These are phyloP conservation scores for Colletotrichum sp. DNA, from an alignment of 2,329 filamentous ascomycete genomes.

Conservation along the genomic window DNA sequence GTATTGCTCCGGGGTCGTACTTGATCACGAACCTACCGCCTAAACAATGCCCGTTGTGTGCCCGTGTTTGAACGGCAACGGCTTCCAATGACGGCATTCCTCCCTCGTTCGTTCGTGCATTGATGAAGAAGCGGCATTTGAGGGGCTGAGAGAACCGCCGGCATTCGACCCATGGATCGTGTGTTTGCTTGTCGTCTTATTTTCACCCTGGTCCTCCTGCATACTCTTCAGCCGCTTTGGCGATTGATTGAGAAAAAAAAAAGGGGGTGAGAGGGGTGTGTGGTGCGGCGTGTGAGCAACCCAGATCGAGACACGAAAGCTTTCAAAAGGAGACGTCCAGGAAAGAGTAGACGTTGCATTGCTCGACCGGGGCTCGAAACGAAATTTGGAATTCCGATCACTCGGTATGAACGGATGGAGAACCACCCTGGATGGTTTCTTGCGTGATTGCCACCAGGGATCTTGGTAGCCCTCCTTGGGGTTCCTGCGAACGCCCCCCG, in stretches of 20 bases:
- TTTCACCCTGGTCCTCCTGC: not conserved
- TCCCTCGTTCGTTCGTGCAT: not conserved
- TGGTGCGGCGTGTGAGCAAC: not conserved
- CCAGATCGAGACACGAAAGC: not conserved
- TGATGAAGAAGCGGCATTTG: not conserved
- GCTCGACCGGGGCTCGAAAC: not conserved
- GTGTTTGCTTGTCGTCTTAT: not conserved
- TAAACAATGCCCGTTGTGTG: not conserved
- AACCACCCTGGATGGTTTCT: not conserved
- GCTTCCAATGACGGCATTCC: not conserved
- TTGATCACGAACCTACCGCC: not conserved
- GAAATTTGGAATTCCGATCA: constrained; percentile 14
- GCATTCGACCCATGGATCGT: not conserved
- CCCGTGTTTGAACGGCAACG: not conserved
- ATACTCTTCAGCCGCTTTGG: not conserved
- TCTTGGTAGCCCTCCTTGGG: not conserved
- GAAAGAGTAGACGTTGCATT: not conserved
- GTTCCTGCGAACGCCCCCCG: not conserved
- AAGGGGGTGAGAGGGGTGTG: not conserved
- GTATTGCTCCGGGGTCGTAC: not conserved
- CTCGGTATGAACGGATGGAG: constrained; percentile 20
- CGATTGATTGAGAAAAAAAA: not conserved
- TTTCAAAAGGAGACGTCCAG: not conserved
- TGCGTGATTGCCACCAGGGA: constrained; percentile 15
- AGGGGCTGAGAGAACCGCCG: not conserved